Evolutionary conservation across 805 yeast genomes (phyloP), one percentile per base, ranked within the genome.

Genomic region (Starmerella bacillaris): DNA sequence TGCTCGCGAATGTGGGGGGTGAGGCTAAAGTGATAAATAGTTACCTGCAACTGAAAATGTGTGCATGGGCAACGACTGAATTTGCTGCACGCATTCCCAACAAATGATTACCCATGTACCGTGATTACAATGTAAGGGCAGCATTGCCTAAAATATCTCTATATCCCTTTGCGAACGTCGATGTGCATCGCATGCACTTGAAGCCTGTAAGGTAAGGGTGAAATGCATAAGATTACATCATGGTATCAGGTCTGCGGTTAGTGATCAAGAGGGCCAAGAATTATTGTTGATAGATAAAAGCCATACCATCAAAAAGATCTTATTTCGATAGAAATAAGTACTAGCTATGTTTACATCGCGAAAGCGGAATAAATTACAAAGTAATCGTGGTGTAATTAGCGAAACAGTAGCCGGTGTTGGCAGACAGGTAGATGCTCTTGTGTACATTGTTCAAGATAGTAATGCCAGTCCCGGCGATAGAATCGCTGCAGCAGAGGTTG

Each of bases 401-500:
- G 39, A 43, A 5, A 49, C 50, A 6, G 53, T 54, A 4, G 57
- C 58, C 5, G 61, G 59, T 9, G 52, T 52, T 16, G 43, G 48
- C 3, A 45, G 48, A 33, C 46, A 47, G 31, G 44, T 54, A 18
- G 56, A 53, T 32, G 48, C 52, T 29, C 47, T 57, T 26, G 37
- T 54, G 31, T 51, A 45, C 17, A 40, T 42, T 22, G 36, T 53
- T 37, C 40, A 43, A 35, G 37, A 44, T 34, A 33, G 38, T 28
- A 18, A 37, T 17, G 27, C 40, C 3, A 32, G 55, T 2, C 42
- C 49, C n/a, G 45, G 53, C 24, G 56, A 55, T 16, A 47, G 57
- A 18, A 47, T 57, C 1, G 58, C 64, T 1, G 72, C 77, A 0
- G 72, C 78, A 0, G 59, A 58, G 2, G 53, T 63, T 16, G 53